Base-by-base conservation (phyloP, 805 yeast species). In the Kuraishia capsulata region DNA sequence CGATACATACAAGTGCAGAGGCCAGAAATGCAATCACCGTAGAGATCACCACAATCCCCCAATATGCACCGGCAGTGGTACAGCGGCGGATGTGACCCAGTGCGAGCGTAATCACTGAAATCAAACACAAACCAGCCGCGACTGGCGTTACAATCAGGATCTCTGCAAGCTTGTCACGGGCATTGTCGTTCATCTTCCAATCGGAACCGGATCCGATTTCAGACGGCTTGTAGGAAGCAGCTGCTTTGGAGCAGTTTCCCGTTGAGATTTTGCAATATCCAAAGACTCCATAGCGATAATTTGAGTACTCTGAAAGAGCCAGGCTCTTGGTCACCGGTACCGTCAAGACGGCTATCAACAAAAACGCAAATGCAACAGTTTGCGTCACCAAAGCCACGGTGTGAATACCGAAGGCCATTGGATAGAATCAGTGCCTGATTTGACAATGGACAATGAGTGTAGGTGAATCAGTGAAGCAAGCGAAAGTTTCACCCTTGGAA, bases 141-240 rank as follows among this genome's bases (percentile, higher is more conserved):
- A 82, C 64, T 1, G 92, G 92, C 10, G 72, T 64, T 24, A 79
- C 62, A 21, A 84, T 66, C 34, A 83, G 59, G 18, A 75, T 62
- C 43, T 73, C 66, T 2, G 76, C 73, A 37, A 84, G 56, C 1
- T 65, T 62, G 40, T 69, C 63, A 51, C 90, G 64, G 1, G 74
- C 66, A 26, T 43, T 43, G 10, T 48, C 42, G 31, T 59, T 58
- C 59, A 79, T 57, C 30, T 62, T 51, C 85, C 88, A 80, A 46
- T 64, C 63, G 17, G 52, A 48, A 14, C 54, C 51, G 3, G 48
- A 40, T 20, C 64, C 57, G 23, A 71, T 51, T 2, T 32, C 29
- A 24, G 62, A 56, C 4, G 62, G 67, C 5, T 49, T 33, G 5
- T 43, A 38, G 2, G 73, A 70, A 16, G 71, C 73, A 1, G 64